Conservation (phyloP, 768 basidiomycete genomes). For the Leucogyrophana mollusca region DNA sequence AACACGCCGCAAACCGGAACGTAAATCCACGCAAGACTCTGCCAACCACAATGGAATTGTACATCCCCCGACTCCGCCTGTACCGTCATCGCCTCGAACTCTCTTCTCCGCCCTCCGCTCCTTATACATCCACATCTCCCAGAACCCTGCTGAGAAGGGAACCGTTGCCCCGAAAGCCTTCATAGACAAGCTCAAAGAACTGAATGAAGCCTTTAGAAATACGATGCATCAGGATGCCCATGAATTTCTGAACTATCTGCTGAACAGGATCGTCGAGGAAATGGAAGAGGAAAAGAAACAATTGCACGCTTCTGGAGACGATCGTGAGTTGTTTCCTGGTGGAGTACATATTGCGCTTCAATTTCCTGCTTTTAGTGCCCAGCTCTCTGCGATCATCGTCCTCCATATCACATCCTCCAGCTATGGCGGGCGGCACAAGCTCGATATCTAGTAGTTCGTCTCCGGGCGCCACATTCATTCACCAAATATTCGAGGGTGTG, state of each 20-base stretch:
- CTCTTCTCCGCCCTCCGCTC: constrained; percentile 92
- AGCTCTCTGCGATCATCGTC: constrained; percentile 57
- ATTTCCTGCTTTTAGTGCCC: constrained; percentile 43
- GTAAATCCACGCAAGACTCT: constrained; percentile 40
- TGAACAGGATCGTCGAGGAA: constrained; percentile 94
- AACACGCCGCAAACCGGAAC: constrained; percentile 57
- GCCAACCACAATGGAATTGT: constrained; percentile 25
- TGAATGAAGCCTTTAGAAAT: constrained; percentile 88
- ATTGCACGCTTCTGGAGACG: constrained; percentile 50
- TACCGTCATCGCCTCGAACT: constrained; percentile 63
- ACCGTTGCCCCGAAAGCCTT: constrained; percentile 88
- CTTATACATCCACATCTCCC: constrained; percentile 82
- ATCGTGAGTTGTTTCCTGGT: constrained; percentile 49
- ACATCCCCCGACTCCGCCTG: constrained; percentile 39
- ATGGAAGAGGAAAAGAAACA: constrained; percentile 70
- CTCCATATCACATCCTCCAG: constrained; percentile 40
- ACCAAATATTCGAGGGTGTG: constrained; percentile 89
- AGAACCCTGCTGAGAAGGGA: constrained; percentile 75
- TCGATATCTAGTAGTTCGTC: constrained; percentile 47
- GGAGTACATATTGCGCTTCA: constrained; percentile 4
- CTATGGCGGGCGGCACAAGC: constrained; percentile 39
- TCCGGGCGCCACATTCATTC: constrained; percentile 76
- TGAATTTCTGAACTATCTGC: constrained; percentile 92
- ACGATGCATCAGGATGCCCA: constrained; percentile 98
- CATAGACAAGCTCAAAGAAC: constrained; percentile 89